Percentiles rank a stretch among this genome's conserved stretches.
These are phyloP conservation scores for Kurtzmaniella quercitrusa DNA, from an alignment of 1,139 yeast species.

Conservation along the genomic window DNA sequence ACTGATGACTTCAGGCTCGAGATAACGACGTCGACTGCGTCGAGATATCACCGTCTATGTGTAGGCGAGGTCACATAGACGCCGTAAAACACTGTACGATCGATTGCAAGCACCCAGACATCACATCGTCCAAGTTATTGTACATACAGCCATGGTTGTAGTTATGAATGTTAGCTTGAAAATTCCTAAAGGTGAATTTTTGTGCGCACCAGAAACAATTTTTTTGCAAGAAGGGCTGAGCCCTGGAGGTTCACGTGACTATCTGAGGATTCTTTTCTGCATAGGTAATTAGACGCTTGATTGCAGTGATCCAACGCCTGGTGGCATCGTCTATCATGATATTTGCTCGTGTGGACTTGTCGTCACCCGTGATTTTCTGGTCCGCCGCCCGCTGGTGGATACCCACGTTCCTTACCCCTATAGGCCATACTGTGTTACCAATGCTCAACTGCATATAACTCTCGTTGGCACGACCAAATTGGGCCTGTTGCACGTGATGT, in stretches of 20 bases:
- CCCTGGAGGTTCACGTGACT: neutral
- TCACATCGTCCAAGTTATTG: neutral
- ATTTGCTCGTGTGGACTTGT: conserved; percentile 53
- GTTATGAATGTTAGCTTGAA: conserved; percentile 5
- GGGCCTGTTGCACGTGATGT: conserved; percentile 51
- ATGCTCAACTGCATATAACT: conserved; percentile 73
- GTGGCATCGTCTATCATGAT: conserved; percentile 77
- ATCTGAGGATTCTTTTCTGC: conserved; percentile 25
- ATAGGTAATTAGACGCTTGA: conserved; percentile 66
- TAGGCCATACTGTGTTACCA: conserved; percentile 92
- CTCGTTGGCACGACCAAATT: conserved; percentile 58
- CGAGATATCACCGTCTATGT: neutral
- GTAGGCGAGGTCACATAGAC: neutral
- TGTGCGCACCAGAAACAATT: conserved; percentile 1
- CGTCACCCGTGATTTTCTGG: conserved; percentile 32
- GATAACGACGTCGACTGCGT: too few relatives aligned
- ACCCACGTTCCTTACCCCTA: conserved; percentile 76
- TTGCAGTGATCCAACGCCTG: conserved; percentile 70
- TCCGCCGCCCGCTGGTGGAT: conserved; percentile 69
- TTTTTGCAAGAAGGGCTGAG: conserved; percentile 3
- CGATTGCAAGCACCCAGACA: neutral
- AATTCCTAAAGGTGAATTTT: conserved; percentile 2
- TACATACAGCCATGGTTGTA: conserved; percentile 32
- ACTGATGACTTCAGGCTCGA: too few relatives aligned
- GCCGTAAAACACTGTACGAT: neutral